A percentile compares a stretch with the other conserved stretches of the same genome.
phyloP scores from a whole-genome alignment of 73 alveolate species.

The Paramecium biaurelia region DNA sequence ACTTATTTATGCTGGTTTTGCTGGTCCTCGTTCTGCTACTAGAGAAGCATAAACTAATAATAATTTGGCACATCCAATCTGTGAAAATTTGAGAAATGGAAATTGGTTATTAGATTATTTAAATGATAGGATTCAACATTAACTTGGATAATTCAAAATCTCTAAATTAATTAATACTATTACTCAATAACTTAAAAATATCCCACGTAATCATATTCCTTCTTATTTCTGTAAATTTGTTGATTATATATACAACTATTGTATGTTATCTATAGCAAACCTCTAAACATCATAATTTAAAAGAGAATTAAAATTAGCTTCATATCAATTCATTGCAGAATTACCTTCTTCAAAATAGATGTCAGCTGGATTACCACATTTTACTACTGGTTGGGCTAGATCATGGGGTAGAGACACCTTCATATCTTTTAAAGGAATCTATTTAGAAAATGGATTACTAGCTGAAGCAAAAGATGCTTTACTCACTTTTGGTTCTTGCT shows the following conservation, averaged over 20 bases:
- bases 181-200: neutral
- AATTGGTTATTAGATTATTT: constrained; percentile 94
- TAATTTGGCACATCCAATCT: constrained; percentile 60
- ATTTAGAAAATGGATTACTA: constrained; percentile 77
- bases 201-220: constrained; percentile 47
- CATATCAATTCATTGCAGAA: constrained; percentile 44
- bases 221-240: constrained; percentile 12
- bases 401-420: constrained; percentile 99
- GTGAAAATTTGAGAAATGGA: constrained; percentile 92
- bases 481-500: constrained; percentile 85
- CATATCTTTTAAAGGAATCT: constrained; percentile 93
- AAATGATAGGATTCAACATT: constrained; percentile 63
- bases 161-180: neutral
- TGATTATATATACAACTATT: neutral
- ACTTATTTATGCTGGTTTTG: constrained; percentile 70
- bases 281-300: neutral
- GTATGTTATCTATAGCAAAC: neutral
- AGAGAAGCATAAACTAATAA: constrained; percentile 53
- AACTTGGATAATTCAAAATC: neutral
- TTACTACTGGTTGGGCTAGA: constrained; percentile 92
- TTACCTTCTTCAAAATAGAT: constrained; percentile 73
- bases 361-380: constrained; percentile 99
- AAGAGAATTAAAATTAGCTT: constrained; percentile 11
- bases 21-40: constrained; percentile 57
- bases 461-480: constrained; percentile 90